Evolutionary conservation across 169 alveolate genomes (phyloP).

Genomic region (Plasmodium malariae): DNA sequence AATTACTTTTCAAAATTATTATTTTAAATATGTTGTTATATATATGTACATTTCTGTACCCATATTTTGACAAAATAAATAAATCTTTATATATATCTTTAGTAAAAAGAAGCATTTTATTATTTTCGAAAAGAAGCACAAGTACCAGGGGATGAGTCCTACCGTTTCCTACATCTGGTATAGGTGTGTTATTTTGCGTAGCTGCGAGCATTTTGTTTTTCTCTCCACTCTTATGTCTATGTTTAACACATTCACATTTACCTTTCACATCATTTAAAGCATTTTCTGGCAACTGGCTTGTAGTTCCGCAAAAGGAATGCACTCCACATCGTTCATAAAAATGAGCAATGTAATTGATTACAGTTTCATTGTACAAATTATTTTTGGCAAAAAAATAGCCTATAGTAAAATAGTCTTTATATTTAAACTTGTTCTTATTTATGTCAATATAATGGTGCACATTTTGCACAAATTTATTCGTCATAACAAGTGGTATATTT

Average conservation of each 20-base stretch:
- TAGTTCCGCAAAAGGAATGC: background rate
- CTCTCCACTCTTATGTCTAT: no score
- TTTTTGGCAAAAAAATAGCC: constrained; percentile 59
- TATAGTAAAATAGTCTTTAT: constrained; percentile 24
- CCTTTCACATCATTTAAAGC: no score
- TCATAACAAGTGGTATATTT: constrained; percentile 45
- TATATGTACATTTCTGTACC: constrained; percentile 34
- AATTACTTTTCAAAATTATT: constrained; percentile 4
- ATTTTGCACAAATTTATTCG: constrained; percentile 16
- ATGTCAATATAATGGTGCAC: constrained; percentile 12
- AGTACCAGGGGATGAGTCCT: no score
- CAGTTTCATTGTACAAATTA: constrained; percentile 40
- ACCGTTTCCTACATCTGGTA: no score
- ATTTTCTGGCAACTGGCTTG: background rate
- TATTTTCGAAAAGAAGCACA: background rate
- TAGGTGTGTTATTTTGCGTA: no score
- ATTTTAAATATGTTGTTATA: constrained; percentile 28
- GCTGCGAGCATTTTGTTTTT: no score
- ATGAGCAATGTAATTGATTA: constrained; percentile 13
- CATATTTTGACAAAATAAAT: constrained; percentile 45
- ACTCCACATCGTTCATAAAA: constrained; percentile 27
- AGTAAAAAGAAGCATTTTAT: background rate
- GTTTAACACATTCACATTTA: no score
- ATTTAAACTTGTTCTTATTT: constrained; percentile 4
- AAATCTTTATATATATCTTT: constrained; percentile 42